phyloP scores from a whole-genome alignment of 768 basidiomycete species.

The Boletus vinaceobasis region DNA sequence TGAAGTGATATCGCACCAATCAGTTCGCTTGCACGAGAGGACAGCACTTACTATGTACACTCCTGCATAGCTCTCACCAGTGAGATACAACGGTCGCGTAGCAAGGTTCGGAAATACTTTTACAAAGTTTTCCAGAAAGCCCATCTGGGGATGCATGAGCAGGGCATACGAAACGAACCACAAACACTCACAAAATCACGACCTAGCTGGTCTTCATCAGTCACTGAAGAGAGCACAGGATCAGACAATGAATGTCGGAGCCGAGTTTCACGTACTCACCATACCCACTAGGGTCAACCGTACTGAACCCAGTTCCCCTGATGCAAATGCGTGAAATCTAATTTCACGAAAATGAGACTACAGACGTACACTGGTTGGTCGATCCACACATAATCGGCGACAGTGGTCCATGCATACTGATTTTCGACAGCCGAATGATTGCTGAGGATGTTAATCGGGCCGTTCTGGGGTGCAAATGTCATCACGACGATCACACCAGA shows the following conservation, averaged over 20 bases:
- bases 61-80: slow-evolving; percentile 74
- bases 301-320: slow-evolving; percentile 63
- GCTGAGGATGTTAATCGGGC: slow-evolving; percentile 54
- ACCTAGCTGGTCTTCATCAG: slow-evolving; percentile 63
- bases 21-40: slow-evolving; percentile 25
- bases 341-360: neutral
- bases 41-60: slow-evolving; percentile 52
- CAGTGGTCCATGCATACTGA: slow-evolving; percentile 50
- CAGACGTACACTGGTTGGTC: slow-evolving; percentile 59
- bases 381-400: slow-evolving; percentile 49
- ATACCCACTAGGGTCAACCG: slow-evolving; percentile 55
- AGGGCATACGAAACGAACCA: slow-evolving; percentile 11
- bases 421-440: slow-evolving; percentile 51
- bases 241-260: neutral
- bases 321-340: neutral
- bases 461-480: slow-evolving; percentile 44
- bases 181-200: slow-evolving; percentile 37
- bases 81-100: slow-evolving; percentile 62
- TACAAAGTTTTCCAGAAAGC: slow-evolving; percentile 66
- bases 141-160: slow-evolving; percentile 44
- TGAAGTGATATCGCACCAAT: slow-evolving; percentile 29
- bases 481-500: neutral
- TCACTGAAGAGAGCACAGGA: slow-evolving; percentile 33
- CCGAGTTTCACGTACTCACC: slow-evolving; percentile 32
- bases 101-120: slow-evolving; percentile 69